Evolutionary conservation across 2,329 filamentous ascomycete species (phyloP), one percentile per base, ranked within the genome.

Genomic region (Macrophomina tecta): DNA sequence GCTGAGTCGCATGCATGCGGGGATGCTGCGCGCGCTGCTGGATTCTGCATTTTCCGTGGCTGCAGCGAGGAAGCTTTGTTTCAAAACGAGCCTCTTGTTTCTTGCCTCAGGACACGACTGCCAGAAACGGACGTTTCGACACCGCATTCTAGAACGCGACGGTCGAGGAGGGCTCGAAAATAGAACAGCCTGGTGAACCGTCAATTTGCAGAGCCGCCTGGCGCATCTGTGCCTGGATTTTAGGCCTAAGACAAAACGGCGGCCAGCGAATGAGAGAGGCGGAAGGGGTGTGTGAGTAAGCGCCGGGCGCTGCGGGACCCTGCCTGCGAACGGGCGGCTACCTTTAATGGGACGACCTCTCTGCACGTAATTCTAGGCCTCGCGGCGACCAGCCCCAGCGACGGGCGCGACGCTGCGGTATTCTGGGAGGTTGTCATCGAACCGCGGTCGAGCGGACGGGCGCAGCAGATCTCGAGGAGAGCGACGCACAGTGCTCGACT

Each of bases 331-430:
- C 16, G 56, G 42, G 56, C 56, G 56, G 56, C 56, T 61, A 61
- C 48, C 56, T 61, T 46, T 61, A 46, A 48, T 46, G 16, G 38
- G 36, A 58, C 23, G 32, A 58, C 32, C 52, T 34, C 16, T 48
- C 56, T 61, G 56, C 56, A 61, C 56, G 56, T 38, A 61, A 61
- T 61, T 61, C 56, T 48, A 61, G 56, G 56, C 56, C 56, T 61
- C 40, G 40, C 56, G 28, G 23, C 40, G 56, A 40, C 40, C 28
- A 40, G 40, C 23, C 55, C 28, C 28, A 16, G 40, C 53, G 53
- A 58, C 23, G 53, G 36, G 55, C 36, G 38, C 40, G 28, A 23
- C 38, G 23, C 16, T 28, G 12, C 28, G 30, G 18, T 61, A 46
- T 36, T 61, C 56, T 61, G 40, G 56, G 56, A 48, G 40, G 32